Conservation (phyloP, 352 stramenopile genomes). For the Pythium monospermum region DNA sequence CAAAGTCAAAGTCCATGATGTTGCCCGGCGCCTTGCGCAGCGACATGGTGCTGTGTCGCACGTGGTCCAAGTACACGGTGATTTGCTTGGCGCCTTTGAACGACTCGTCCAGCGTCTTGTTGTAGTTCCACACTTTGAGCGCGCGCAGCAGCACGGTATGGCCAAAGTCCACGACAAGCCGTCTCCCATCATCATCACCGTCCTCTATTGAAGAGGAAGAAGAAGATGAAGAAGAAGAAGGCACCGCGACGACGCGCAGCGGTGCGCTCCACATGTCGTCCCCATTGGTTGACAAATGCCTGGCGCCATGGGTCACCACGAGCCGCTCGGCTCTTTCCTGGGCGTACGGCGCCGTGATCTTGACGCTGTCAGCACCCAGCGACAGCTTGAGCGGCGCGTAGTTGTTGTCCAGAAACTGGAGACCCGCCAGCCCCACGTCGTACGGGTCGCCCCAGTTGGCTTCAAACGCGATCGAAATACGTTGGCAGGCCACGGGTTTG, state of each 20-base stretch:
- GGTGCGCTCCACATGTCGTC: slow-evolving; percentile 64
- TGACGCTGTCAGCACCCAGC: slow-evolving; percentile 18
- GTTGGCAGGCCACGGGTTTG: slow-evolving; percentile 39
- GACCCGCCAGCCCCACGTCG: slow-evolving; percentile 50
- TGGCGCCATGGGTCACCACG: slow-evolving; percentile 32
- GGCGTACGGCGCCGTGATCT: slow-evolving; percentile 32
- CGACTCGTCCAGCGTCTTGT: slow-evolving; percentile 67
- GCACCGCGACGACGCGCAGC: slow-evolving; percentile 25
- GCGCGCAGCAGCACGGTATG: slow-evolving; percentile 39
- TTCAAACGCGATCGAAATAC: slow-evolving; percentile 48
- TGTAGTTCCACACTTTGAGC: slow-evolving; percentile 80
- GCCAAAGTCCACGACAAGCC: slow-evolving; percentile 42
- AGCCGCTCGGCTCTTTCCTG: slow-evolving; percentile 31
- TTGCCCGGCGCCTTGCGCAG: slow-evolving; percentile 78
- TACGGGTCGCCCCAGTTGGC: slow-evolving; percentile 73
- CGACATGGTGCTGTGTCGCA: slow-evolving; percentile 40
- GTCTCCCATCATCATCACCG: too few relatives aligned
- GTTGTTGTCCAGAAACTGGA: slow-evolving; percentile 59
- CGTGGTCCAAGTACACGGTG: slow-evolving; percentile 43
- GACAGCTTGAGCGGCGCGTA: slow-evolving; percentile 35
- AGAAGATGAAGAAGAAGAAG: too few relatives aligned
- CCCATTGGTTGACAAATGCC: slow-evolving; percentile 40
- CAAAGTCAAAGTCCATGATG: slow-evolving; percentile 79
- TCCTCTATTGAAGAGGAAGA: too few relatives aligned
- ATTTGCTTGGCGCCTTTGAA: slow-evolving; percentile 72